These are phyloP conservation scores for Helianthus annuus DNA, from an alignment of 129 eudicot species.

Conservation along the genomic window HanXRQr2.0-SUNRISE NC_035434.2:158976153-158976652, in stretches of 20 bases:
- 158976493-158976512: background rate
- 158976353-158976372: conserved; percentile 73
- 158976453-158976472: background rate
- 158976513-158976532: background rate
- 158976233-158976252: conserved; percentile 45
- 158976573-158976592: background rate
- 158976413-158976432: background rate
- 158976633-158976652: background rate
- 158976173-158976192: conserved; percentile 26
- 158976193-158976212: conserved; percentile 38
- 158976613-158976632: background rate
- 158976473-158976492: background rate
- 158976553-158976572: background rate
- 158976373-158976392: background rate
- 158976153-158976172: conserved; percentile 15
- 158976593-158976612: background rate
- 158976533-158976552: background rate
- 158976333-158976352: conserved; percentile 62
- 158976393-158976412: background rate
- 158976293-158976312: conserved; percentile 29
- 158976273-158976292: conserved; percentile 55
- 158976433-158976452: background rate
- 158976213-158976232: conserved; percentile 49
- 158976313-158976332: conserved; percentile 34
- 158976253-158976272: conserved; percentile 36